Evolutionary conservation across 2,329 filamentous ascomycete species (phyloP).

Genomic region (Neurospora sp.): DNA sequence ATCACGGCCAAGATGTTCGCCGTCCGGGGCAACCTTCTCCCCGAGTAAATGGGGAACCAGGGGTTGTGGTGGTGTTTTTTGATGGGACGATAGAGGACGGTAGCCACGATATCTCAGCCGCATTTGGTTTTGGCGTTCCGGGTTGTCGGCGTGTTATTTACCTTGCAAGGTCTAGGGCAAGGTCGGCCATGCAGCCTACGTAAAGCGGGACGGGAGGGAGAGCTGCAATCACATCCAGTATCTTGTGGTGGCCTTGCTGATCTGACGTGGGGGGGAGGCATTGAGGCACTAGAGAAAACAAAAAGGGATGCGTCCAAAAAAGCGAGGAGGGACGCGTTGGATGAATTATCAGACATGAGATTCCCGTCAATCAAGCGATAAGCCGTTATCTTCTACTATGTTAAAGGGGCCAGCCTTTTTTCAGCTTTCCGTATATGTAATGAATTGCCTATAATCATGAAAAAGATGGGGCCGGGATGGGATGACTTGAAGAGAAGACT

Average conservation of each 20-base stretch:
- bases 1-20: slow-evolving; percentile 98
- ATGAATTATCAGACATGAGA: neutral
- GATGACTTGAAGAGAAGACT: neutral
- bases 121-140: slow-evolving; percentile 20
- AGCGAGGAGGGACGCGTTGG: neutral
- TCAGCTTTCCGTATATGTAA: neutral
- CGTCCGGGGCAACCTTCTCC: slow-evolving; percentile 61
- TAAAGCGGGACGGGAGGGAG: neutral
- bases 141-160: slow-evolving; percentile 16
- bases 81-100: neutral
- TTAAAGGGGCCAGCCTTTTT: neutral
- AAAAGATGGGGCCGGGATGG: neutral
- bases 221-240: neutral
- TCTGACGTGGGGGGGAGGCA: neutral
- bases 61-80: neutral
- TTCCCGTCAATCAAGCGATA: neutral
- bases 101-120: slow-evolving; percentile 12
- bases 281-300: neutral
- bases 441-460: neutral
- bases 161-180: slow-evolving; percentile 11
- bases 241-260: neutral
- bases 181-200: slow-evolving; percentile 10
- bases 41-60: slow-evolving; percentile 31
- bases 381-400: neutral
- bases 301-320: neutral